Evolutionary conservation across 2,329 filamentous ascomycete genomes (phyloP), one percentile per base, ranked within the genome.

Genomic region (Macrophomina phaseolina): DNA sequence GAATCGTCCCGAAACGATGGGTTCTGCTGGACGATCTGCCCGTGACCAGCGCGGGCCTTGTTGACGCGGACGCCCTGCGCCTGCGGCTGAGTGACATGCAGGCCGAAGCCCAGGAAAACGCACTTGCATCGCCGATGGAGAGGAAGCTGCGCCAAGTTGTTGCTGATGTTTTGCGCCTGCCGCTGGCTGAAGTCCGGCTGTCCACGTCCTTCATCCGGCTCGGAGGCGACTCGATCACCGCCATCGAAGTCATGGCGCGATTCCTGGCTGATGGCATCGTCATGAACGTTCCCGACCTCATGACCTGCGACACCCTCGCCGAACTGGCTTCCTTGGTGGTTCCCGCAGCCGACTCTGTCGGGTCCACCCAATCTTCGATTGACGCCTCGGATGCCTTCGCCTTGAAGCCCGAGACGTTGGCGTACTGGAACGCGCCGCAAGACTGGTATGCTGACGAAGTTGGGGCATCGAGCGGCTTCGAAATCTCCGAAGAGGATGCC

Each of bases 161-260:
- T 51, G 48, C 48, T n/a, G 48, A 51, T 14, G 48, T 51, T 9
- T 51, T 51, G 48, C 48, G 48, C 18, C 48, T 51, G 48, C 48
- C 48, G 48, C 48, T 51, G 48, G 48, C 23, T 23, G 48, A 51
- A 30, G 48, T 30, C 9, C 48, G 48, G 48, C 48, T 30, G 30
- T 51, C 48, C 48, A 51, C 23, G 8, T 51, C 48, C 48, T 51
- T 51, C 48, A 51, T 51, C 23, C 48, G 23, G 48, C 48, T 51
- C 14, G 48, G 48, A 51, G 48, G 48, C 28, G 48, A 51, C 48
- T 51, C 48, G 3, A 51, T 51, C 23, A 51, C 48, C 48, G 48
- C 48, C 23, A 51, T 51, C 18, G 48, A 51, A 30, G 48, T 51
- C 48, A 51, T 51, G 48, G 48, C 48, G 9, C 48, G 48, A 30